A percentile compares a stretch with the other conserved stretches of the same genome.
These are phyloP conservation scores for Carex arenaria DNA, from an alignment of 202 grass and related monocot species.

Conservation along the genomic window DNA sequence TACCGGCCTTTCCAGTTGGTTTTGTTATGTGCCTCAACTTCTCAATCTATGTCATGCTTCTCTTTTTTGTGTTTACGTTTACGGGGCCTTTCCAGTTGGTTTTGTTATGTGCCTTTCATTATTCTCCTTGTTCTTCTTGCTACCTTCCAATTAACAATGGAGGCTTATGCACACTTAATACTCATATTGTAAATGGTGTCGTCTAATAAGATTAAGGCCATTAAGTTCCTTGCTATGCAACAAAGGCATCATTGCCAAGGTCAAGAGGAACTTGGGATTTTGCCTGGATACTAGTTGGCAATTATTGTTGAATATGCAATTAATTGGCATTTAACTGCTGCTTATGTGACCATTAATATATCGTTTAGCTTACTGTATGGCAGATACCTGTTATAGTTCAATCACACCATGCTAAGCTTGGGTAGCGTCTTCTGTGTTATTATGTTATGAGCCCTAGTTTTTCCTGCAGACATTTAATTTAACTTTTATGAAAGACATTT, in stretches of 20 bases:
- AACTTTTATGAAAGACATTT: too few species aligned
- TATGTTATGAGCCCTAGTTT: neutral
- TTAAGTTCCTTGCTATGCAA: neutral
- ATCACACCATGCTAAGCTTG: neutral
- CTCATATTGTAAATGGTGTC: neutral
- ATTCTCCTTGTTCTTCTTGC: neutral
- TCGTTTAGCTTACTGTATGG: neutral
- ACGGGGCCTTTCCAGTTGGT: neutral
- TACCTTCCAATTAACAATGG: neutral
- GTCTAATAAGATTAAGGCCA: neutral
- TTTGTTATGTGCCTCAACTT: neutral
- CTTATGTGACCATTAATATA: neutral
- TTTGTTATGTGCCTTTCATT: neutral
- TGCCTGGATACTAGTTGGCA: neutral
- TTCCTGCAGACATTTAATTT: neutral
- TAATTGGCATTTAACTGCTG: neutral
- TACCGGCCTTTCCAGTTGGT: neutral
- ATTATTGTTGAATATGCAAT: neutral
- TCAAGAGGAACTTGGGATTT: neutral
- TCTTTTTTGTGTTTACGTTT: neutral
- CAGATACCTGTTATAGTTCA: neutral
- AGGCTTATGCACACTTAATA: neutral
- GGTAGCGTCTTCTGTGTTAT: neutral
- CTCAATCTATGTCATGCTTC: neutral
- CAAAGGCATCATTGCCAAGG: neutral